Base-by-base conservation (phyloP, 2,329 filamentous ascomycete species). In the Metarhizium guizhouense region DNA sequence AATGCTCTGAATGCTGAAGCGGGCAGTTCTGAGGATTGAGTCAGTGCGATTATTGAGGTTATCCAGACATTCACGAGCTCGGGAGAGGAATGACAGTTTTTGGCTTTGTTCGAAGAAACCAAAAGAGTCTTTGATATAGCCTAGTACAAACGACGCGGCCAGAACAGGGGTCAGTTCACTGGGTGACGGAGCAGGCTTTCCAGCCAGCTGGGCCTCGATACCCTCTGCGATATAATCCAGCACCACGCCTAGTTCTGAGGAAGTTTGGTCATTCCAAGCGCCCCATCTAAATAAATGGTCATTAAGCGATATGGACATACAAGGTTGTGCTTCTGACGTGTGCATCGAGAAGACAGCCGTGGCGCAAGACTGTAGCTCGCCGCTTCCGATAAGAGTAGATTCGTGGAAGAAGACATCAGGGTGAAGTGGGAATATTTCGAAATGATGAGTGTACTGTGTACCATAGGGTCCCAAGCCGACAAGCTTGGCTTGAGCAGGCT, bases 191-290 rank as follows among this genome's bases (percentile, higher is more conserved):
- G 25, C 20, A 11, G 7, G 16, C 52, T 5, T 38, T 18, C n/a
- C 34, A n/a, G 32, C 30, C 14, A 58, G 7, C 47, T 18, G 48
- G 29, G 51, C 56, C 56, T 69, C 66, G n/a, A 72, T 56, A 49
- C 78, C 71, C 38, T 84, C 81, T 11, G 70, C 65, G 36, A 86
- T 68, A 65, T 76, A 82, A 65, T 86, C 83, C 56, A 84, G 70
- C n/a, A 84, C 67, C 43, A 85, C 72, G 2, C 83, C 83, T 20
- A 86, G 61, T 60, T 86, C 82, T 3, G 83, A 85, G 1, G 83
- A 85, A 2, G 77, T 75, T 36, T 74, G 74, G 10, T 79, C 77
- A 59, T 82, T 71, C 83, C 84, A 86, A 2, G 60, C 49, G 7
- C 74, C 75, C 83, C 84, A 86, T 55, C 67, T 68, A 6, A 86